Conservation (phyloP, 1,284 basidiomycete genomes). For the Cerioporus squamosus region DNA sequence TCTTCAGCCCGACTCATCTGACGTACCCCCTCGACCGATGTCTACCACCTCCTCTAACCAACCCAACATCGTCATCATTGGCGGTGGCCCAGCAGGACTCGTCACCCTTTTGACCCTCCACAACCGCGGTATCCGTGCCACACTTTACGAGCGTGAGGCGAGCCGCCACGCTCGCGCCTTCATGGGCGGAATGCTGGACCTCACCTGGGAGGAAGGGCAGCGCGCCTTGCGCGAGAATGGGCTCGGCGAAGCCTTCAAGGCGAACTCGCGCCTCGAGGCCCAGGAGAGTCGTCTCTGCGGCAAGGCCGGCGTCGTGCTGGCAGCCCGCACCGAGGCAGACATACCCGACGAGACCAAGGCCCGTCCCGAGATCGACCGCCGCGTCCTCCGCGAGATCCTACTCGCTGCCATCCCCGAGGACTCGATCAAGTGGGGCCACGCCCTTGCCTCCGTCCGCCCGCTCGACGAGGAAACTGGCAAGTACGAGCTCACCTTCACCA, state of each 20-base stretch:
- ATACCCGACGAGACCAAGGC: no score
- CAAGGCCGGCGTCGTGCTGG: no score
- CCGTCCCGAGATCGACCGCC: constrained; percentile 12
- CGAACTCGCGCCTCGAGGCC: neutral
- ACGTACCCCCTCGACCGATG: no score
- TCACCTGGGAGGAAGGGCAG: constrained; percentile 2
- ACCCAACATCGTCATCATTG: constrained; percentile 4
- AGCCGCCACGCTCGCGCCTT: neutral
- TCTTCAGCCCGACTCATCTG: no score
- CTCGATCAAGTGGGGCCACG: constrained; percentile 6
- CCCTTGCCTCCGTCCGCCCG: neutral
- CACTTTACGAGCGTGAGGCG: neutral
- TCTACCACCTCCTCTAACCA: neutral
- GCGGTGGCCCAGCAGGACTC: neutral
- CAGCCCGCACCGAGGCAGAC: no score
- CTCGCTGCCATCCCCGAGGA: constrained; percentile 5
- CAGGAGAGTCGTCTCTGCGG: neutral
- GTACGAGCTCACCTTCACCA: constrained; percentile 7
- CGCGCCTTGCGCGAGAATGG: constrained; percentile 7
- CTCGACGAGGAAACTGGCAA: neutral
- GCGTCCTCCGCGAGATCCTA: constrained; percentile 8
- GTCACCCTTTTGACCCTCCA: neutral
- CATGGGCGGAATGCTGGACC: constrained; percentile 8
- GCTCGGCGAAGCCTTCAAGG: neutral
- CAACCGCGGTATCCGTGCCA: no score